phyloP scores from a whole-genome alignment of 805 yeast genomes.

The Maudiozyma turicensis region DNA sequence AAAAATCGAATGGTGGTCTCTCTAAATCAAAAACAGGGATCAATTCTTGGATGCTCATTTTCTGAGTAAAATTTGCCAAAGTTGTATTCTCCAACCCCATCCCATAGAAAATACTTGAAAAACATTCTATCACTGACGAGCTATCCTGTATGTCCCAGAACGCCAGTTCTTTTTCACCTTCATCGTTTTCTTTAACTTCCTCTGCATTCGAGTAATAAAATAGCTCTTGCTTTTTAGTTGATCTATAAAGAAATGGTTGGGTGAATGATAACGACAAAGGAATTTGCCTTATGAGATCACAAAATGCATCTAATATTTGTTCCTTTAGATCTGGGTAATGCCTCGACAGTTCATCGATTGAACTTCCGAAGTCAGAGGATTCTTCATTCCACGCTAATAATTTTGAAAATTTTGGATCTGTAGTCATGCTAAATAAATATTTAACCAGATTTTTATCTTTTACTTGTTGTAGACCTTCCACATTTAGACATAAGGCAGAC shows the following conservation, averaged over 20 bases:
- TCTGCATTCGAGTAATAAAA: slow-evolving; percentile 37
- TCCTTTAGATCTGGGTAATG: slow-evolving; percentile 73
- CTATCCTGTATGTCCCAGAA: slow-evolving; percentile 45
- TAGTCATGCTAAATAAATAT: slow-evolving; percentile 43
- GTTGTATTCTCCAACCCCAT: slow-evolving; percentile 43
- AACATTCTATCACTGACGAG: slow-evolving; percentile 41
- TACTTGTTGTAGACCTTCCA: slow-evolving; percentile 56
- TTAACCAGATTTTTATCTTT: slow-evolving; percentile 32
- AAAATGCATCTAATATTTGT: slow-evolving; percentile 40
- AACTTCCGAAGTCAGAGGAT: slow-evolving; percentile 48
- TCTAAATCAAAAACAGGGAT: slow-evolving; percentile 38
- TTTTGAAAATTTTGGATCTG: slow-evolving; percentile 40
- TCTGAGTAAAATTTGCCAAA: slow-evolving; percentile 33
- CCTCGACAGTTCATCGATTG: slow-evolving; percentile 71
- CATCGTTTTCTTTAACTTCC: slow-evolving; percentile 34
- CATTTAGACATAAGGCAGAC: slow-evolving; percentile 75
- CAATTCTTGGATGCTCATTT: slow-evolving; percentile 36
- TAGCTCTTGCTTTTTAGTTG: slow-evolving; percentile 27
- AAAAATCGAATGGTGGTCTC: slow-evolving; percentile 54
- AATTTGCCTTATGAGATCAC: slow-evolving; percentile 35
- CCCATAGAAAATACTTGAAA: slow-evolving; percentile 38
- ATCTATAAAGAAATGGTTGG: slow-evolving; percentile 37
- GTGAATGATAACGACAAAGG: slow-evolving; percentile 34
- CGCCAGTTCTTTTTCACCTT: slow-evolving; percentile 32
- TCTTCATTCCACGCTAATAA: slow-evolving; percentile 45